Conservation (phyloP, 164 flowering plant species). For the Hamamelis virginiana region DNA sequence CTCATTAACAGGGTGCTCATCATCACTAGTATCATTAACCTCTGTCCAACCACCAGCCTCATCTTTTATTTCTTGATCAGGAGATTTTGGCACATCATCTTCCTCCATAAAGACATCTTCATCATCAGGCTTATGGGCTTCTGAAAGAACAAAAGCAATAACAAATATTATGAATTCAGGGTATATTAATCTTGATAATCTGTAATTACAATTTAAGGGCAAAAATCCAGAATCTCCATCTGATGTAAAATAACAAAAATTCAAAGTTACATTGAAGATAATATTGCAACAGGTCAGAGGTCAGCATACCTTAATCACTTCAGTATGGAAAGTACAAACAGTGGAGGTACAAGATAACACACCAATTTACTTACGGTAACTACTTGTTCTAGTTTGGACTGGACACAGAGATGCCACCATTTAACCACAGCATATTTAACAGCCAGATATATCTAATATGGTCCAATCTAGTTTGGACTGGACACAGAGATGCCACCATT, state of each 20-base stretch:
- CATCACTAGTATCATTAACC: constrained; percentile 47
- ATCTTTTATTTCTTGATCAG: constrained; percentile 44
- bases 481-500: not conserved
- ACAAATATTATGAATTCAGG: not conserved
- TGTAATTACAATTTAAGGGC: not conserved
- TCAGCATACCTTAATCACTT: not conserved
- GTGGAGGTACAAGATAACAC: not conserved
- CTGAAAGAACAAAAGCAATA: constrained; percentile 38
- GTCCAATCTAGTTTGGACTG: constrained; percentile 12
- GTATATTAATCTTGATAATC: not conserved
- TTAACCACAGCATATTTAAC: no score
- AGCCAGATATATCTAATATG: no score
- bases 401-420: not conserved
- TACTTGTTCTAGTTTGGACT: not conserved
- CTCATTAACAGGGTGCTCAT: constrained; percentile 41
- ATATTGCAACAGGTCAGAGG: not conserved
- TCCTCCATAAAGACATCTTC: constrained; percentile 93
- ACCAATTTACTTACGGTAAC: not conserved
- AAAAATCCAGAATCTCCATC: not conserved
- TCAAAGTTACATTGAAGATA: not conserved
- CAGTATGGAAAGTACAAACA: not conserved
- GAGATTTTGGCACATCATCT: constrained; percentile 49
- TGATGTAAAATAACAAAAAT: not conserved
- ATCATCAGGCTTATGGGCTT: constrained; percentile 49
- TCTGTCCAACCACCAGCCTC: constrained; percentile 74